A percentile compares a stretch with the other conserved stretches of the same genome.
Conservation (phyloP, 331 rosid genomes). For the Saraca asoca region DNA sequence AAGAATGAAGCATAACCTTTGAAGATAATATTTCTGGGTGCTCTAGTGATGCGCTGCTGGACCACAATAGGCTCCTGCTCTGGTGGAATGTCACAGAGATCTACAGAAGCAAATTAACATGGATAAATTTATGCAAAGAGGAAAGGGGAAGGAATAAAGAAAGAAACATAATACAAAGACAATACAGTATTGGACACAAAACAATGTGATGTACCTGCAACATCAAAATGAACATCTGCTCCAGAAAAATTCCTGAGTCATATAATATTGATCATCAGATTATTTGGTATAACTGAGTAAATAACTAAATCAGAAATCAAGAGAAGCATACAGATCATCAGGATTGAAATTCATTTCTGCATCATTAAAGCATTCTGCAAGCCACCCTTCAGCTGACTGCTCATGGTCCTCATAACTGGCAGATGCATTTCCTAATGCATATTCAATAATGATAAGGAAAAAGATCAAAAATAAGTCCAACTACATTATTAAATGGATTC, state of each 20-base stretch:
- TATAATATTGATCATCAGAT: slow-evolving; percentile 44
- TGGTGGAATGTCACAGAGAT: slow-evolving; percentile 46
- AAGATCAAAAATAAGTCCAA: slow-evolving; percentile 8
- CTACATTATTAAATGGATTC: slow-evolving; percentile 5
- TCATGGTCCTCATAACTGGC: slow-evolving; percentile 60
- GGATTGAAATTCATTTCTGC: slow-evolving; percentile 67
- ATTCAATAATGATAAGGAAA: slow-evolving; percentile 32
- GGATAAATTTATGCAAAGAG: slow-evolving; percentile 18
- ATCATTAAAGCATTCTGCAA: slow-evolving; percentile 77
- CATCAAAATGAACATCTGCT: slow-evolving; percentile 58
- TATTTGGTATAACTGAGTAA: slow-evolving; percentile 9
- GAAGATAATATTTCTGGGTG: slow-evolving; percentile 57
- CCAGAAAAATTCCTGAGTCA: slow-evolving; percentile 65
- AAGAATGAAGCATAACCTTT: slow-evolving; percentile 61
- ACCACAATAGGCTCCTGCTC: slow-evolving; percentile 46
- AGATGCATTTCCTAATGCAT: slow-evolving; percentile 51
- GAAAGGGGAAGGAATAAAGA: slow-evolving; percentile 19
- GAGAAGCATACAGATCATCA: slow-evolving; percentile 72
- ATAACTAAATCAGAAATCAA: slow-evolving; percentile 16
- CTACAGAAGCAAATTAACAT: slow-evolving; percentile 40
- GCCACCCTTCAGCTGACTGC: slow-evolving; percentile 74
- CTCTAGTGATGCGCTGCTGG: slow-evolving; percentile 46
- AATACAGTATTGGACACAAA: slow-evolving; percentile 11
- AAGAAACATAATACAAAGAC: slow-evolving; percentile 17
- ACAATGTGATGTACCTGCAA: slow-evolving; percentile 53